Conservation (phyloP, 257 asterid species). For the Rhazya stricta region DNA sequence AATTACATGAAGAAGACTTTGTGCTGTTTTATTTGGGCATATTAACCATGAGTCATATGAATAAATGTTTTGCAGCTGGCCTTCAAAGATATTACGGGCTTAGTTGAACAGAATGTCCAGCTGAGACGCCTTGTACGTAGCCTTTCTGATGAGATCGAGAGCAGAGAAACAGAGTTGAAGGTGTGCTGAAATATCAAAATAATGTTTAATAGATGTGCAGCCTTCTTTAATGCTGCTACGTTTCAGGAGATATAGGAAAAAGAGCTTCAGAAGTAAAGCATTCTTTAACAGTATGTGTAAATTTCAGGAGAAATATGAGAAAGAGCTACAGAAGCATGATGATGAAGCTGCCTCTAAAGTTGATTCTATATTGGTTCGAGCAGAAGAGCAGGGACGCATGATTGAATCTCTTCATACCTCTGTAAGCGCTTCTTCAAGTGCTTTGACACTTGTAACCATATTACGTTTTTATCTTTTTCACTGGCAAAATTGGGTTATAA, state of each 20-base stretch:
- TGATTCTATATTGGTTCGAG: slow-evolving; percentile 58
- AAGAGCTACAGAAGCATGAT: slow-evolving; percentile 58
- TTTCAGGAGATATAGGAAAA: slow-evolving; percentile 54
- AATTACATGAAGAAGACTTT: not conserved
- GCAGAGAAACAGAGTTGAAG: slow-evolving; percentile 68
- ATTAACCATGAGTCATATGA: not conserved
- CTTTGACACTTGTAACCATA: slow-evolving; percentile 5
- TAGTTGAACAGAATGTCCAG: slow-evolving; percentile 87
- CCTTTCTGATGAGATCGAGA: slow-evolving; percentile 70
- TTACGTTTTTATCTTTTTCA: not conserved
- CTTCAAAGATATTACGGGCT: slow-evolving; percentile 80
- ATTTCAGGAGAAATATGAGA: slow-evolving; percentile 61
- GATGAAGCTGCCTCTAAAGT: slow-evolving; percentile 64
- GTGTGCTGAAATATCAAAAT: slow-evolving; percentile 22
- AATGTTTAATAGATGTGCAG: not conserved
- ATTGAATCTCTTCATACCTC: slow-evolving; percentile 88
- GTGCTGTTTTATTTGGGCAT: not conserved
- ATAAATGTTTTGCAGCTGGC: slow-evolving; percentile 49
- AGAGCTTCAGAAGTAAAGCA: slow-evolving; percentile 51
- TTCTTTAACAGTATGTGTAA: not conserved
- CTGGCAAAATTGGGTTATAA: not conserved
- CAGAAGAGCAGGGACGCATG: slow-evolving; percentile 84
- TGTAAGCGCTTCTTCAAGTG: slow-evolving; percentile 46
- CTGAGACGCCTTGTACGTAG: slow-evolving; percentile 60
- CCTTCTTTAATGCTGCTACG: not conserved